These are phyloP conservation scores for Tetrahymena thermophila DNA, from an alignment of 73 alveolate genomes.

Conservation along the genomic window DNA sequence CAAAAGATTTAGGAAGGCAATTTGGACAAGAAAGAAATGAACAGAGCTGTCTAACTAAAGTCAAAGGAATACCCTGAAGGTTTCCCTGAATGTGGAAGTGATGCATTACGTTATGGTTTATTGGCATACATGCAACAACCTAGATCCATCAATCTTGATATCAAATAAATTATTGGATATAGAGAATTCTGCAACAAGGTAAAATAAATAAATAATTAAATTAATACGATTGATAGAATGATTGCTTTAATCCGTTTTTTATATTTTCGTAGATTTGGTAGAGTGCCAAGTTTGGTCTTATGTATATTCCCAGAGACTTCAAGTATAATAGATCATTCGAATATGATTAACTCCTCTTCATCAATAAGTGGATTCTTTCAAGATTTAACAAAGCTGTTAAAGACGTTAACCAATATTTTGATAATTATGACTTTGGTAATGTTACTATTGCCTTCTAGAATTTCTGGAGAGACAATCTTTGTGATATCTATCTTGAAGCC, in stretches of 20 bases:
- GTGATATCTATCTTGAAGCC: slow-evolving; percentile 90
- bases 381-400: slow-evolving; percentile 58
- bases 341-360: slow-evolving; percentile 56
- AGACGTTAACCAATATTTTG: slow-evolving; percentile 58
- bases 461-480: slow-evolving; percentile 83
- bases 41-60: slow-evolving; percentile 17
- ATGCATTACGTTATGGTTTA: slow-evolving; percentile 95
- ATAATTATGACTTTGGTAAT: slow-evolving; percentile 78
- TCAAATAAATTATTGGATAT: slow-evolving; percentile 92
- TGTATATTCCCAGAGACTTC: slow-evolving; percentile 64
- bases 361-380: slow-evolving; percentile 88
- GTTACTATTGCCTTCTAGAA: slow-evolving; percentile 72
- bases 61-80: neutral
- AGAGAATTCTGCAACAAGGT: slow-evolving; percentile 86
- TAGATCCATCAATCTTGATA: slow-evolving; percentile 87
- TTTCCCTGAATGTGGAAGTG: slow-evolving; percentile 94
- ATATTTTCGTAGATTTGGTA: slow-evolving; percentile 66
- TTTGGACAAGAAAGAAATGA: slow-evolving; percentile 78
- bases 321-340: slow-evolving; percentile 56
- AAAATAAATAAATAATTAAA: neutral
- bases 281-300: slow-evolving; percentile 73
- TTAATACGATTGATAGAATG: neutral
- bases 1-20: slow-evolving; percentile 87
- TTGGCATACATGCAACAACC: slow-evolving; percentile 86
- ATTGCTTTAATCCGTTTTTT: neutral